Percentiles rank a stretch among this genome's conserved stretches.
Conservation (phyloP, 768 basidiomycete genomes). For the Lentinula edodes region DNA sequence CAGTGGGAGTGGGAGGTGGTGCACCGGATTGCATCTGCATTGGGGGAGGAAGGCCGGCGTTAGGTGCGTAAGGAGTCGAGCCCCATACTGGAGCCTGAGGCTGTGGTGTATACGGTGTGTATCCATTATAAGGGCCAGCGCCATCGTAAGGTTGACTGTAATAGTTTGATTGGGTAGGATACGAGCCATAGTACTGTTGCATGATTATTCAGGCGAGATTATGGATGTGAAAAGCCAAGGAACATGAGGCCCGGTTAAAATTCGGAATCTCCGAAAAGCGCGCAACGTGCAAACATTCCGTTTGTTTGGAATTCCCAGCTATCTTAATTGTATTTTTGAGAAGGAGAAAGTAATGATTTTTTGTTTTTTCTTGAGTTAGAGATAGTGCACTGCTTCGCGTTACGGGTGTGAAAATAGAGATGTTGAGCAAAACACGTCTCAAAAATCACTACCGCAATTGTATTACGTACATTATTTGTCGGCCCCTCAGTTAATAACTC, state of each 20-base stretch:
- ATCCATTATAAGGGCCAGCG: background rate
- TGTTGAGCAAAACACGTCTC: background rate
- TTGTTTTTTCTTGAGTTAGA: too few species aligned
- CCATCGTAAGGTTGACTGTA: background rate
- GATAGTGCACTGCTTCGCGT: background rate
- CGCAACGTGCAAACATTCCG: constrained; percentile 28
- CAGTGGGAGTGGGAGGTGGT: constrained; percentile 10
- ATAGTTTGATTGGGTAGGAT: background rate
- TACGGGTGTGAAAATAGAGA: background rate
- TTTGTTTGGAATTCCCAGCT: constrained; percentile 13
- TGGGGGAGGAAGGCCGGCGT: background rate
- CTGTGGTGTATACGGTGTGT: constrained; percentile 8
- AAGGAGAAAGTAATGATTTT: background rate
- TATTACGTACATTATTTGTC: background rate
- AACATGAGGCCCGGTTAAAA: constrained; percentile 13
- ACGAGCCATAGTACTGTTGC: background rate
- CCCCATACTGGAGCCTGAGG: constrained; percentile 16
- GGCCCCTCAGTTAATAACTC: background rate
- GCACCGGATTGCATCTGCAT: constrained; percentile 18
- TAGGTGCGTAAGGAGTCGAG: constrained; percentile 27
- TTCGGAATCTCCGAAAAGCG: constrained; percentile 1
- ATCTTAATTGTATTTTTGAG: background rate
- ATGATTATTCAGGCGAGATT: background rate
- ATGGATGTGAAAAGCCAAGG: constrained; percentile 6
- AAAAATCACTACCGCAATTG: background rate